A percentile compares a stretch with the other conserved stretches of the same genome.
Evolutionary conservation across 192 early-diverging fungal species (phyloP).

Genomic region (Backusella macrospora): DNA sequence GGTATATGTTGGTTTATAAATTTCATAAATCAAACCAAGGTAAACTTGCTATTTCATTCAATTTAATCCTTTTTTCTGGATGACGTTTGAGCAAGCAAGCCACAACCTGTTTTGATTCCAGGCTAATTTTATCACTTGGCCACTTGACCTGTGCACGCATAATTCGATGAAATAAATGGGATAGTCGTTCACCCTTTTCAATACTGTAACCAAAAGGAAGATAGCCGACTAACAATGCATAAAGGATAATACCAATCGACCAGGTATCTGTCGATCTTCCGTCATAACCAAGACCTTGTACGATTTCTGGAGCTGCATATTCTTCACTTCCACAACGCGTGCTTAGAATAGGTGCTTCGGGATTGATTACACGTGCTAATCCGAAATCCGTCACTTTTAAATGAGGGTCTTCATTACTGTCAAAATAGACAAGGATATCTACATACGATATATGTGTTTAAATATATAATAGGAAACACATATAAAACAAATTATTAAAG

Average conservation of each 20-base stretch:
- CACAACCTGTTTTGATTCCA: constrained; percentile 56
- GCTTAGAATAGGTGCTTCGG: constrained; percentile 43
- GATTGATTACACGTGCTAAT: constrained; percentile 53
- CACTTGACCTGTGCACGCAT: constrained; percentile 63
- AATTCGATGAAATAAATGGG: constrained; percentile 64
- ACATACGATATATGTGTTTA: constrained; percentile 15
- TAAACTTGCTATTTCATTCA: constrained; percentile 42
- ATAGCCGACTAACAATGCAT: constrained; percentile 70
- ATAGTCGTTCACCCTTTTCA: constrained; percentile 48
- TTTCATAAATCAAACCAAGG: constrained; percentile 49
- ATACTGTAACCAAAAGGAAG: constrained; percentile 75
- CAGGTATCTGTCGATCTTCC: constrained; percentile 76
- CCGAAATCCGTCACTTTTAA: constrained; percentile 74
- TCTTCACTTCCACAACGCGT: constrained; percentile 79
- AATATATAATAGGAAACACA: not conserved
- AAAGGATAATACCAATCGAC: constrained; percentile 79
- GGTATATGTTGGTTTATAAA: too few relatives aligned
- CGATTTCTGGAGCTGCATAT: constrained; percentile 75
- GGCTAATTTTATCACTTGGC: constrained; percentile 40
- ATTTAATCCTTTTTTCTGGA: constrained; percentile 47
- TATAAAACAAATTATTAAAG: not conserved
- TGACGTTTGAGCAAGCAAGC: constrained; percentile 45
- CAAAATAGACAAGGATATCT: constrained; percentile 47
- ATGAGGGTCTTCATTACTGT: constrained; percentile 27
- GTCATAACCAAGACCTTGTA: constrained; percentile 66